Evolutionary conservation across 2,329 filamentous ascomycete species (phyloP).

Genomic region (Fusarium chuoi): DNA sequence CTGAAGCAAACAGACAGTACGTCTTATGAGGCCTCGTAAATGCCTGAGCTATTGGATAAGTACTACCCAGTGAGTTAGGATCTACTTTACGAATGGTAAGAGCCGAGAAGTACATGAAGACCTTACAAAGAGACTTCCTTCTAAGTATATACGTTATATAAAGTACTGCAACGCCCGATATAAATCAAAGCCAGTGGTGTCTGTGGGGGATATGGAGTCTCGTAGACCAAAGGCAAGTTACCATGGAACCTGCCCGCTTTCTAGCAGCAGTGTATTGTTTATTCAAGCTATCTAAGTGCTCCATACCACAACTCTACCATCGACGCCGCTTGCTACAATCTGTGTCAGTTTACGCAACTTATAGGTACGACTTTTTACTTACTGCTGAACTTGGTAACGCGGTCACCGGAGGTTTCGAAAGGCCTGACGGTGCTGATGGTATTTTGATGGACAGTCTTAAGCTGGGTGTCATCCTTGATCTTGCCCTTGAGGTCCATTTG

Average conservation of each 20-base stretch:
- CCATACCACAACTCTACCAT: slow-evolving; percentile 86
- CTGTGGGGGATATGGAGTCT: background rate
- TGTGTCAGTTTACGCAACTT: slow-evolving; percentile 40
- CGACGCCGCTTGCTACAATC: slow-evolving; percentile 77
- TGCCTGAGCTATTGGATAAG: background rate
- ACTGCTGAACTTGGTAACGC: slow-evolving; percentile 87
- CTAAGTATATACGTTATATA: background rate
- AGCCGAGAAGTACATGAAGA: background rate
- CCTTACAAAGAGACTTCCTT: background rate
- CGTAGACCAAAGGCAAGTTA: background rate
- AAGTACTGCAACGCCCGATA: background rate
- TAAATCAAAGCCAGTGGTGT: background rate
- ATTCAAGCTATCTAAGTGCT: slow-evolving; percentile 59
- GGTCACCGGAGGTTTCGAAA: slow-evolving; percentile 73
- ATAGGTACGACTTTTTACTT: slow-evolving; percentile 56
- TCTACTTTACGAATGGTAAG: background rate
- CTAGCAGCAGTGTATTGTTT: background rate
- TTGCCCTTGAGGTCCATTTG: slow-evolving; percentile 99
- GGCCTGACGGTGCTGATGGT: slow-evolving; percentile 87
- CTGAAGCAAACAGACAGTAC: background rate
- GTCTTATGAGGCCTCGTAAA: background rate
- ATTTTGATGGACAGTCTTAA: slow-evolving; percentile 97
- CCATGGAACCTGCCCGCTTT: slow-evolving; percentile 2
- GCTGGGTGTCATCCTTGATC: slow-evolving; percentile 87
- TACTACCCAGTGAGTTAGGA: background rate